Percentiles rank a stretch among this genome's conserved stretches.
These are phyloP conservation scores for Neonectria magnoliae DNA, from an alignment of 2,329 filamentous ascomycete genomes.

Conservation along the genomic window DNA sequence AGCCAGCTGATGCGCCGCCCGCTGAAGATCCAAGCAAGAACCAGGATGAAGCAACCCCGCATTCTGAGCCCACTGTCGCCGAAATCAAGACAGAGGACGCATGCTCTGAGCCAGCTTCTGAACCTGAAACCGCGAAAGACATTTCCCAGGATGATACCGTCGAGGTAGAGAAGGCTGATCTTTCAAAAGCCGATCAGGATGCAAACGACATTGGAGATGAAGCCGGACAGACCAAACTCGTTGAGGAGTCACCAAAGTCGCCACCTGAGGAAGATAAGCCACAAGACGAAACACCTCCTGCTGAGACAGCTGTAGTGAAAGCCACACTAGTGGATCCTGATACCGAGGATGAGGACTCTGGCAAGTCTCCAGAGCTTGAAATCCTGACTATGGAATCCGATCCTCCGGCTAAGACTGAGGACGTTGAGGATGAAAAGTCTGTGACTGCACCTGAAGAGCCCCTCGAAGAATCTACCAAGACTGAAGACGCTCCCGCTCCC, in stretches of 20 bases:
- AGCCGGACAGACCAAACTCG: slow-evolving; percentile 2
- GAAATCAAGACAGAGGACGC: slow-evolving; percentile 6
- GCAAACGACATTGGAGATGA: neutral
- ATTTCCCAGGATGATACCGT: neutral
- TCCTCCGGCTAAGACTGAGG: slow-evolving; percentile 10
- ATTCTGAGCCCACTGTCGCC: neutral
- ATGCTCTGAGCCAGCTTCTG: neutral
- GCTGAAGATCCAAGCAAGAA: slow-evolving; percentile 3
- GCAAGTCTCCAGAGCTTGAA: slow-evolving; percentile 7
- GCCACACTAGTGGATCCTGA: slow-evolving; percentile 5
- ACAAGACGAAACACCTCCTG: slow-evolving; percentile 5
- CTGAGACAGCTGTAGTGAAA: slow-evolving; percentile 15
- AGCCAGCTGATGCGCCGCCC: neutral
- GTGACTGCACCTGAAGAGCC: neutral
- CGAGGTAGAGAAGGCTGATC: slow-evolving; percentile 4
- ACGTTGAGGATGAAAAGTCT: slow-evolving; percentile 4
- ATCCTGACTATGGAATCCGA: slow-evolving; percentile 5
- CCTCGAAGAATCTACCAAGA: slow-evolving; percentile 2
- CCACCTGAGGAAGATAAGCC: slow-evolving; percentile 12
- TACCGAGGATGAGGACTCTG: slow-evolving; percentile 10
- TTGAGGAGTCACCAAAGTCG: slow-evolving; percentile 14
- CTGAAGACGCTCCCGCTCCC: slow-evolving; percentile 10
- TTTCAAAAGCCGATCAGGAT: neutral
- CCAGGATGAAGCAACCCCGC: slow-evolving; percentile 8
- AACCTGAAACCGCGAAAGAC: slow-evolving; percentile 6